Percentiles rank a stretch among this genome's conserved stretches.
phyloP scores from a whole-genome alignment of 441 rosid species.

The Erysimum pusillum region DNA sequence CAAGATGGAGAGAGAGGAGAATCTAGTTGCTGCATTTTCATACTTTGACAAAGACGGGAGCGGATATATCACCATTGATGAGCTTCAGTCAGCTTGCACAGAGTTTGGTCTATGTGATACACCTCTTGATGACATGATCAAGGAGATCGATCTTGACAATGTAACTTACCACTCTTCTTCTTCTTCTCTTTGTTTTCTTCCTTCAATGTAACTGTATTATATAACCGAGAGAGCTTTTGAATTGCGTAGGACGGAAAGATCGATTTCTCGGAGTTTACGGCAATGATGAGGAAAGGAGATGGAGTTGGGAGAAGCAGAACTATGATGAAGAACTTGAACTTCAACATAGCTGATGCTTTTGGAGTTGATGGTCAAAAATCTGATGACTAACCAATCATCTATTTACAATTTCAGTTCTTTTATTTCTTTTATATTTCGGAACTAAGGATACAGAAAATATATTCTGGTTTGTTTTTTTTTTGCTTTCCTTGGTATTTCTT shows the following conservation, averaged over 20 bases:
- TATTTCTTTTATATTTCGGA: constrained; percentile 8
- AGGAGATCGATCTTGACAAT: constrained; percentile 87
- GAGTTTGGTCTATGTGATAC: constrained; percentile 81
- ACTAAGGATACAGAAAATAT: constrained; percentile 1
- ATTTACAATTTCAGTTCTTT: not conserved
- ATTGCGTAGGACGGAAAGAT: constrained; percentile 81
- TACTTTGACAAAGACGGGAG: constrained; percentile 91
- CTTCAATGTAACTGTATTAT: too few species aligned
- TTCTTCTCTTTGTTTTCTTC: constrained; percentile 6
- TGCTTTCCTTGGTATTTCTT: constrained; percentile 4
- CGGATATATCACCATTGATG: constrained; percentile 85
- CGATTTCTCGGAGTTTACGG: constrained; percentile 81
- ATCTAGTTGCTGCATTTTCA: constrained; percentile 77
- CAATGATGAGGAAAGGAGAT: constrained; percentile 86
- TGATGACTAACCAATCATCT: constrained; percentile 9
- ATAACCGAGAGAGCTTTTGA: too few species aligned
- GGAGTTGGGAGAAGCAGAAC: constrained; percentile 71
- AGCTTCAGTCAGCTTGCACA: constrained; percentile 88
- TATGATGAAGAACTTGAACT: constrained; percentile 73
- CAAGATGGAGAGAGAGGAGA: constrained; percentile 87
- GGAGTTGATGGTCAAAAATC: constrained; percentile 45
- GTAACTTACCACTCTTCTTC: constrained; percentile 59
- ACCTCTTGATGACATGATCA: constrained; percentile 79
- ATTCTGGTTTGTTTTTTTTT: constrained; percentile 2
- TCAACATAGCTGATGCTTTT: constrained; percentile 70